A percentile compares a stretch with the other conserved stretches of the same genome.
Conservation (phyloP, 2,329 filamentous ascomycete species). For the Fusarium sp. region DNA sequence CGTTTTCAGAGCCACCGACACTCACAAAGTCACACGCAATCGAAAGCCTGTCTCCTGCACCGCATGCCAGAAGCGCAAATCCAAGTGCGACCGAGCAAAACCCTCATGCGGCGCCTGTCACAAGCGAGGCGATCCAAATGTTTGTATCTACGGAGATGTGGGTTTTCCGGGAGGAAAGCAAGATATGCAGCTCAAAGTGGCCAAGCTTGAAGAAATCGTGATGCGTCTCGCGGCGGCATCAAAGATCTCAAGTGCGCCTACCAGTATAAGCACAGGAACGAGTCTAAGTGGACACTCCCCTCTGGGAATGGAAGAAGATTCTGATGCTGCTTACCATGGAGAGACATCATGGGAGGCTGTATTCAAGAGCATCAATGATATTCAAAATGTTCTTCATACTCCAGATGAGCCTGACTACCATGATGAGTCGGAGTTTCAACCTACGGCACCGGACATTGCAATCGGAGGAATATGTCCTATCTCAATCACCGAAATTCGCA, state of each 20-base stretch:
- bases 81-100: constrained; percentile 56
- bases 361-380: constrained; percentile 57
- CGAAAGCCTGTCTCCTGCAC: constrained; percentile 57
- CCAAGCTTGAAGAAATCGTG: constrained; percentile 57
- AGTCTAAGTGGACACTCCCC: background rate
- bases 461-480: constrained; percentile 47
- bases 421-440: constrained; percentile 5
- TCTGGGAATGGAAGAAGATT: constrained; percentile 14
- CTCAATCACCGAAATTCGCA: constrained; percentile 49
- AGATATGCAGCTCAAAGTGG: constrained; percentile 56
- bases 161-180: constrained; percentile 34
- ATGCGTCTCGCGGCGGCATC: constrained; percentile 49
- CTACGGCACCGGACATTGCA: constrained; percentile 49
- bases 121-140: constrained; percentile 51
- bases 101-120: constrained; percentile 55
- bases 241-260: background rate
- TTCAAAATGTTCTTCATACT: constrained; percentile 52
- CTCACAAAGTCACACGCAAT: constrained; percentile 53
- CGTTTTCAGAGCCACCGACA: constrained; percentile 54
- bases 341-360: constrained; percentile 57
- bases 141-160: constrained; percentile 51
- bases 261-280: background rate
- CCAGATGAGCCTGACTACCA: constrained; percentile 18
- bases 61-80: constrained; percentile 57
- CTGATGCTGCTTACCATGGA: constrained; percentile 49